A percentile compares a stretch with the other conserved stretches of the same genome.
Evolutionary conservation across 306 rosid species (phyloP).

Genomic region (Coriaria nepalensis): DNA sequence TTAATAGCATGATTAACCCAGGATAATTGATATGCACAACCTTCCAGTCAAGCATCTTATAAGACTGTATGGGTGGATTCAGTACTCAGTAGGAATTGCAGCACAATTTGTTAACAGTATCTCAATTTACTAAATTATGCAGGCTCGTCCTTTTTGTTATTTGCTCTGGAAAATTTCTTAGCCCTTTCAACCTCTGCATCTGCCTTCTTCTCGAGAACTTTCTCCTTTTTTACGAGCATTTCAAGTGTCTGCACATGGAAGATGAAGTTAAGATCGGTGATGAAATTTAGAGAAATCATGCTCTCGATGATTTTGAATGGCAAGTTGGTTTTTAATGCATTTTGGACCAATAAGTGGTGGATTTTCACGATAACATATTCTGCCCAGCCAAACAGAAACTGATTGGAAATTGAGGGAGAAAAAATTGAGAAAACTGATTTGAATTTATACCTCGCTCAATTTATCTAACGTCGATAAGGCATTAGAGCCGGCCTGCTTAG

Average conservation of each 20-base stretch:
- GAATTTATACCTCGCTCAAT: slow-evolving; percentile 46
- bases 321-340: too few relatives aligned
- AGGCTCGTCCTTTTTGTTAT: slow-evolving; percentile 54
- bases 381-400: too few relatives aligned
- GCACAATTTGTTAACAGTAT: too few relatives aligned
- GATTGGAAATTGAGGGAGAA: neutral
- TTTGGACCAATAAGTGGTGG: too few relatives aligned
- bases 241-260: slow-evolving; percentile 49
- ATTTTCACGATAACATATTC: too few relatives aligned
- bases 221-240: slow-evolving; percentile 89
- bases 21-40: too few relatives aligned
- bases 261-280: neutral
- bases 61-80: too few relatives aligned
- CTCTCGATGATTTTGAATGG: too few relatives aligned
- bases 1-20: too few relatives aligned
- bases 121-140: neutral
- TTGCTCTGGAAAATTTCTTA: slow-evolving; percentile 53
- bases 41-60: too few relatives aligned
- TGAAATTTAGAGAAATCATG: too few relatives aligned
- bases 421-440: neutral
- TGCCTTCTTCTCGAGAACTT: slow-evolving; percentile 57
- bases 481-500: slow-evolving; percentile 56
- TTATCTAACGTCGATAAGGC: slow-evolving; percentile 61
- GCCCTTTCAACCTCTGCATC: slow-evolving; percentile 62
- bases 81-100: too few relatives aligned